These are phyloP conservation scores for Rosa persica DNA, from an alignment of 306 rosid genomes.

Conservation along the genomic window DNA sequence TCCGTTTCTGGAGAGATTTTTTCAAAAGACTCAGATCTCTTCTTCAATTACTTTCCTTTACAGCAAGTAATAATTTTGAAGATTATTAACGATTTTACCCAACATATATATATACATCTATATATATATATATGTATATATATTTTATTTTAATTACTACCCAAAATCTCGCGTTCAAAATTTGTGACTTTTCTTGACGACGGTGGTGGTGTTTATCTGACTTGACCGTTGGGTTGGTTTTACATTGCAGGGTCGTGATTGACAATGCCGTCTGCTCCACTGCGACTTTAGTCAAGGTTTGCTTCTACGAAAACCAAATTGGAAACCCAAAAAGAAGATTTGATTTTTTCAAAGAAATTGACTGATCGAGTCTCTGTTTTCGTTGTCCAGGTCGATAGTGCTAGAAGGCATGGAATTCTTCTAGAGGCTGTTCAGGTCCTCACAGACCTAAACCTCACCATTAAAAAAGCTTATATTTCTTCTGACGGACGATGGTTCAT, in stretches of 20 bases:
- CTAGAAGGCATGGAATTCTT: slow-evolving; percentile 83
- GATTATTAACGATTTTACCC: not conserved
- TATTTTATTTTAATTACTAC: not conserved
- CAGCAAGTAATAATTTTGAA: not conserved
- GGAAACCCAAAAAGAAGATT: not conserved
- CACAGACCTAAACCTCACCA: slow-evolving; percentile 73
- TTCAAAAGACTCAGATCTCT: slow-evolving; percentile 12
- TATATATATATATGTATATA: too few species aligned
- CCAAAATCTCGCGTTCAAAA: not conserved
- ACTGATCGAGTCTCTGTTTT: not conserved
- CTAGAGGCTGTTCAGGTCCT: slow-evolving; percentile 88
- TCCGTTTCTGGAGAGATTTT: slow-evolving; percentile 21
- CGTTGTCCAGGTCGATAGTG: slow-evolving; percentile 74
- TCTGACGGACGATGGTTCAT: slow-evolving; percentile 97
- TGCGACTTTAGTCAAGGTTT: slow-evolving; percentile 88
- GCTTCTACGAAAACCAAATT: slow-evolving; percentile 17
- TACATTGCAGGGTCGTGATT: slow-evolving; percentile 73
- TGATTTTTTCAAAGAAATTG: slow-evolving; percentile 3
- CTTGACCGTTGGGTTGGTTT: slow-evolving; percentile 35
- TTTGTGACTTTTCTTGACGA: not conserved
- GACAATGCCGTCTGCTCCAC: slow-evolving; percentile 81
- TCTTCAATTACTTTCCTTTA: slow-evolving; percentile 1
- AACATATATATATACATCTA: not conserved
- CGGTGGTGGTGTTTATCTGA: slow-evolving; percentile 32
- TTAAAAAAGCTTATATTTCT: slow-evolving; percentile 86